Conservation (phyloP, 2,329 filamentous ascomycete species). For the Nigrograna mackinnonii region DNA sequence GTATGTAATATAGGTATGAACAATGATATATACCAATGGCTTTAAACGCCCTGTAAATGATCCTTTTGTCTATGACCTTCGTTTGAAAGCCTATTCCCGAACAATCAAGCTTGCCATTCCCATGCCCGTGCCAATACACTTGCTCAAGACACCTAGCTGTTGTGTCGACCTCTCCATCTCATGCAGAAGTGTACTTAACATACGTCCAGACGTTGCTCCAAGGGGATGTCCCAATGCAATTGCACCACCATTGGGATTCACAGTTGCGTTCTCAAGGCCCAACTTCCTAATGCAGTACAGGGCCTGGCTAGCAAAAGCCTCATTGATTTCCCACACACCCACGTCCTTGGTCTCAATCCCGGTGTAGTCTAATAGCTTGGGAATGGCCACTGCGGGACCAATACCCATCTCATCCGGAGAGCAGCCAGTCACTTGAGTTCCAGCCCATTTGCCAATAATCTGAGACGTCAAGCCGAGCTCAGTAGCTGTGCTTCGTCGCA, state of each 20-base stretch:
- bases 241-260: constrained; percentile 91
- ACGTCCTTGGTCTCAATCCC: constrained; percentile 72
- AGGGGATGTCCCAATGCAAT: constrained; percentile 94
- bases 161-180: constrained; percentile 69
- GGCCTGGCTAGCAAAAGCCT: constrained; percentile 70
- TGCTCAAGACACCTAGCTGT: constrained; percentile 83
- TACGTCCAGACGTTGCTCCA: constrained; percentile 83
- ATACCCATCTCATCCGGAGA: constrained; percentile 92
- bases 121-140: constrained; percentile 69
- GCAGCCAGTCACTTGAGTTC: constrained; percentile 75
- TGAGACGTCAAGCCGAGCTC: constrained; percentile 68
- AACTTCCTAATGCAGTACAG: constrained; percentile 73
- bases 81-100: constrained; percentile 39
- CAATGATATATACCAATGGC: too few relatives aligned
- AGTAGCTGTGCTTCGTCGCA: constrained; percentile 79
- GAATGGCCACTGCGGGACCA: constrained; percentile 84
- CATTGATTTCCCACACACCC: constrained; percentile 90
- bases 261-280: constrained; percentile 68
- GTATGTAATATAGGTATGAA: too few relatives aligned
- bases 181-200: constrained; percentile 75
- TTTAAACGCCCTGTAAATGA: too few relatives aligned
- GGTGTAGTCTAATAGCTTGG: constrained; percentile 72
- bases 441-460: constrained; percentile 84
- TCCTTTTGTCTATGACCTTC: not conserved
- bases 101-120: constrained; percentile 58